Conservation (phyloP, 192 early-diverging fungal species). For the Funneliformis geosporum region DNA sequence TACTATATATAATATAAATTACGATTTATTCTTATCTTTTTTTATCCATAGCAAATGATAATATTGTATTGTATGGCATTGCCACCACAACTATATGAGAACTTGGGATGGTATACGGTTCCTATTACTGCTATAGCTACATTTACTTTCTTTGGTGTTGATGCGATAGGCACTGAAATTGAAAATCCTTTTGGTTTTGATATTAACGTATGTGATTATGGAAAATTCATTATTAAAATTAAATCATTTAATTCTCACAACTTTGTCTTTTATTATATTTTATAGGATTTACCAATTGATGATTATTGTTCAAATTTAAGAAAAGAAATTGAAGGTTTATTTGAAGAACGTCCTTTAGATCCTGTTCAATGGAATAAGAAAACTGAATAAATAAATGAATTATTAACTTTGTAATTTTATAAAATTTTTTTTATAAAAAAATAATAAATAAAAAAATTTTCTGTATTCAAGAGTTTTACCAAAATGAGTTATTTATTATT, state of each 20-base stretch:
- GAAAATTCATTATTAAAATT: too few relatives aligned
- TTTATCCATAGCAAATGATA: slow-evolving; percentile 39
- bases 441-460: too few relatives aligned
- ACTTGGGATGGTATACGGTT: slow-evolving; percentile 40
- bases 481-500: too few relatives aligned
- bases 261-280: background rate
- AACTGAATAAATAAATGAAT: background rate
- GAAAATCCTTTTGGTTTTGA: slow-evolving; percentile 59
- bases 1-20: too few relatives aligned
- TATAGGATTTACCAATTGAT: slow-evolving; percentile 46
- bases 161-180: slow-evolving; percentile 52
- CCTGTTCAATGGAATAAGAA: slow-evolving; percentile 1
- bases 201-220: slow-evolving; percentile 39
- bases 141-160: slow-evolving; percentile 56
- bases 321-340: slow-evolving; percentile 38
- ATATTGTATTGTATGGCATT: slow-evolving; percentile 45
- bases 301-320: slow-evolving; percentile 48
- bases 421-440: too few relatives aligned
- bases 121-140: slow-evolving; percentile 46
- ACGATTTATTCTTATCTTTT: slow-evolving; percentile 15
- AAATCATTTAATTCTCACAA: background rate
- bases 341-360: background rate
- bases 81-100: slow-evolving; percentile 40
- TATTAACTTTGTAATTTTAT: too few relatives aligned
- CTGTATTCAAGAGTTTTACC: too few relatives aligned